Percentiles rank a stretch among this genome's conserved stretches.
Conservation (phyloP, 441 rosid genomes). For the Populus trichocarpa region DNA sequence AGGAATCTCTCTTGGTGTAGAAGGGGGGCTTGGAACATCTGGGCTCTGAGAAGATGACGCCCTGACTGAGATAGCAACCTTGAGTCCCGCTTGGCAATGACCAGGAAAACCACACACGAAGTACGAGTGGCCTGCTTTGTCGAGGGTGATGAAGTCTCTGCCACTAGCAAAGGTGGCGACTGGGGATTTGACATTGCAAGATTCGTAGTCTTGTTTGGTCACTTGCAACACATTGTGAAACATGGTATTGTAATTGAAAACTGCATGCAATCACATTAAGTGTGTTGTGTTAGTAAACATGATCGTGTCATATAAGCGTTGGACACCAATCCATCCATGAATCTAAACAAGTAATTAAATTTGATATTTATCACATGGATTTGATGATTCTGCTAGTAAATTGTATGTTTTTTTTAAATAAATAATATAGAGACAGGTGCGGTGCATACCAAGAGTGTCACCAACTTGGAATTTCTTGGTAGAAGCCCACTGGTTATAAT, state of each 20-base stretch:
- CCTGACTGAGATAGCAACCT: background rate
- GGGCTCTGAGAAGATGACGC: background rate
- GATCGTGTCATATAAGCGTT: too few relatives aligned
- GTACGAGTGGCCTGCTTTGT: background rate
- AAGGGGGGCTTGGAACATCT: background rate
- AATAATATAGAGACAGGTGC: background rate
- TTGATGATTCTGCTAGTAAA: too few relatives aligned
- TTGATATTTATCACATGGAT: too few relatives aligned
- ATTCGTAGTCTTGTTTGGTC: background rate
- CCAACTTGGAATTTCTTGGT: background rate
- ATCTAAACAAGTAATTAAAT: too few relatives aligned
- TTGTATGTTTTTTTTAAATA: background rate
- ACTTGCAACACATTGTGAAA: background rate
- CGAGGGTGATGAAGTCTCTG: background rate
- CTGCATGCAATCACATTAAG: background rate
- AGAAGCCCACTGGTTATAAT: background rate
- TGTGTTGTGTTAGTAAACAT: too few relatives aligned
- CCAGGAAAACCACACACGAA: background rate
- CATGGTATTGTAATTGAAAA: background rate
- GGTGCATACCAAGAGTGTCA: background rate
- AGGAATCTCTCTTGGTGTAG: too few relatives aligned
- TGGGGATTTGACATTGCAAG: background rate
- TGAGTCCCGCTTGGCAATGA: background rate
- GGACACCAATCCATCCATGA: too few relatives aligned
- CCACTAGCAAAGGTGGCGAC: background rate